Evolutionary conservation across 1,139 yeast species (phyloP).

Genomic region (Candida labiduridarum): DNA sequence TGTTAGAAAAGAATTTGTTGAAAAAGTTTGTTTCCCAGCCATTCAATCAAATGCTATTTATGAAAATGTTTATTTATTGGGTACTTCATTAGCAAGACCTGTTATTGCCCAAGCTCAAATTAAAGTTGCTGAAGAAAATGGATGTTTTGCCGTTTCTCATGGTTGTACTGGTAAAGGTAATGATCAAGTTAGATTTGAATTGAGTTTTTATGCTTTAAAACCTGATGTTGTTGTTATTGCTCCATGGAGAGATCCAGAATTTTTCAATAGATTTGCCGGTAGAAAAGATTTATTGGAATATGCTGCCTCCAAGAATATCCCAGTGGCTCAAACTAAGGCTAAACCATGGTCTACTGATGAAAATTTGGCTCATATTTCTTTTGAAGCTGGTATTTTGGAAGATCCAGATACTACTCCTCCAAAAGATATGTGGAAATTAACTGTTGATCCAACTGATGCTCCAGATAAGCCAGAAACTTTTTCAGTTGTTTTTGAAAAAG

Average conservation of each 20-base stretch:
- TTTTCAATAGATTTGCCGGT: conserved; percentile 95
- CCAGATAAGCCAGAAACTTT: conserved; percentile 92
- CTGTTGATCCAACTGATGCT: conserved; percentile 93
- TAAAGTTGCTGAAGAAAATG: conserved; percentile 93
- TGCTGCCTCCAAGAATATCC: conserved; percentile 88
- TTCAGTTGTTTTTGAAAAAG: conserved; percentile 78
- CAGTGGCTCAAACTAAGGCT: conserved; percentile 95
- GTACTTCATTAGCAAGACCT: conserved; percentile 98
- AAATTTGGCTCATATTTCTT: conserved; percentile 97
- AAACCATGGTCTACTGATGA: conserved; percentile 99
- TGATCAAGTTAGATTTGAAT: conserved; percentile 97
- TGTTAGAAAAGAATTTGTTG: conserved; percentile 90
- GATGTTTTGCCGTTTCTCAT: conserved; percentile 97
- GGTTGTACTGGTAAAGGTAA: conserved; percentile 99
- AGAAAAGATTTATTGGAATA: conserved; percentile 94
- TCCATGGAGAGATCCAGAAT: conserved; percentile 98
- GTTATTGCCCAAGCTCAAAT: conserved; percentile 98
- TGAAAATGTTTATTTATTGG: conserved; percentile 93
- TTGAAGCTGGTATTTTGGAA: conserved; percentile 98
- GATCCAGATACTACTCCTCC: conserved; percentile 99
- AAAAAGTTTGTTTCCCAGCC: conserved; percentile 92
- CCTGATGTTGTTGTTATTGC: conserved; percentile 97
- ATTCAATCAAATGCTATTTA: conserved; percentile 96
- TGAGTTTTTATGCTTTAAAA: conserved; percentile 94
- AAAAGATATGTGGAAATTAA: conserved; percentile 99